A percentile compares a stretch with the other conserved stretches of the same genome.
phyloP scores from a whole-genome alignment of 2,329 filamentous ascomycete species.

The Aaosphaeria pasadenensis region DNA sequence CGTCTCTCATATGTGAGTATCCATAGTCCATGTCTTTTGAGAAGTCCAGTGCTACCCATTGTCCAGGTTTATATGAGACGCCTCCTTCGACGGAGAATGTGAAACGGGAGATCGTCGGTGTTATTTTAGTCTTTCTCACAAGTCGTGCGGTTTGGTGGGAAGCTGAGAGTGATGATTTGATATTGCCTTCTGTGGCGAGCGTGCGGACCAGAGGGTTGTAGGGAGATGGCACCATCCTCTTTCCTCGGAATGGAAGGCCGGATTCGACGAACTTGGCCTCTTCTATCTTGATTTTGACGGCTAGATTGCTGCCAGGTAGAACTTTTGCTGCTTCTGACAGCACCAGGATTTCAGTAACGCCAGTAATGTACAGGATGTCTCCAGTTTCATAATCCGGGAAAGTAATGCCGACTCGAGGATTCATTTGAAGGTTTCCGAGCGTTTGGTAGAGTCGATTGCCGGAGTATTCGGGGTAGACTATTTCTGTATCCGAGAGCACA shows the following conservation, averaged over 20 bases:
- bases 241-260: slow-evolving; percentile 67
- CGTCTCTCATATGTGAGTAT: slow-evolving; percentile 80
- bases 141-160: slow-evolving; percentile 38
- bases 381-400: slow-evolving; percentile 74
- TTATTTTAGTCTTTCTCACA: slow-evolving; percentile 57
- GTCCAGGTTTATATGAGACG: slow-evolving; percentile 62
- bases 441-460: slow-evolving; percentile 84
- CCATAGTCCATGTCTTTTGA: slow-evolving; percentile 65
- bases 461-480: slow-evolving; percentile 81
- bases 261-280: slow-evolving; percentile 61
- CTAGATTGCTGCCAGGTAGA: slow-evolving; percentile 69
- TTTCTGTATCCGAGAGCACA: slow-evolving; percentile 57
- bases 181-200: slow-evolving; percentile 57
- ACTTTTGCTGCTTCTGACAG: slow-evolving; percentile 60
- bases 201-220: slow-evolving; percentile 75
- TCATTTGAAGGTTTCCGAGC: slow-evolving; percentile 69
- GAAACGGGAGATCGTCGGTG: slow-evolving; percentile 67
- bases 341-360: slow-evolving; percentile 63
- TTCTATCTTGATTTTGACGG: slow-evolving; percentile 63
- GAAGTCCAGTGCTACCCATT: slow-evolving; percentile 77
- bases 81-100: slow-evolving; percentile 49
- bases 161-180: slow-evolving; percentile 12
- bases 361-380: slow-evolving; percentile 72
- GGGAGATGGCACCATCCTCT: slow-evolving; percentile 59
- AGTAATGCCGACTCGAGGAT: slow-evolving; percentile 65